These are phyloP conservation scores for Telopea speciosissima DNA, from an alignment of 177 flowering plant species.

Conservation along the genomic window DNA sequence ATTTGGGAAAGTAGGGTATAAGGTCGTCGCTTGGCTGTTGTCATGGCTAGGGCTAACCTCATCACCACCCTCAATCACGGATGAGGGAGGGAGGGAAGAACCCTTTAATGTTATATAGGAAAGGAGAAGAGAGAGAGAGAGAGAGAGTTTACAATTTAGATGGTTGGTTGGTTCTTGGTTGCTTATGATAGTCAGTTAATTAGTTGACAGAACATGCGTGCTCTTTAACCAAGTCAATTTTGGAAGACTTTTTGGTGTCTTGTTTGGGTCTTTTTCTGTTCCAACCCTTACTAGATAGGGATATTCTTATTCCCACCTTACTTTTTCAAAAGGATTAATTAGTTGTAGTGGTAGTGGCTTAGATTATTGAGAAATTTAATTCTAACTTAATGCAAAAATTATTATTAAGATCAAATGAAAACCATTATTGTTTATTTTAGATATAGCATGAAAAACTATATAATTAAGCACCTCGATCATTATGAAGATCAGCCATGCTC, in stretches of 20 bases:
- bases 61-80: constrained; percentile 31
- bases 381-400: too few relatives aligned
- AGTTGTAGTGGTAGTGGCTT: background rate
- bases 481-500: too few relatives aligned
- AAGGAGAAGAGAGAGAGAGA: too few relatives aligned
- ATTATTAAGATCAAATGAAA: too few relatives aligned
- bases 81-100: background rate
- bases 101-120: too few relatives aligned
- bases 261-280: constrained; percentile 13
- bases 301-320: constrained; percentile 8
- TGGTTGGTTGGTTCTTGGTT: too few relatives aligned
- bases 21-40: constrained; percentile 34
- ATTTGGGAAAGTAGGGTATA: constrained; percentile 8
- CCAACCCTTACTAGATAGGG: constrained; percentile 10
- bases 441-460: too few relatives aligned
- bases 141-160: too few relatives aligned
- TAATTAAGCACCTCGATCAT: too few relatives aligned
- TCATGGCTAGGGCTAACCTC: constrained; percentile 24
- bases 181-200: constrained; percentile 15
- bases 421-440: too few relatives aligned
- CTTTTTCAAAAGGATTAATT: background rate
- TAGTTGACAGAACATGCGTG: constrained; percentile 26
- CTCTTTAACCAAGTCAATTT: constrained; percentile 6
- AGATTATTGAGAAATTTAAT: too few relatives aligned
- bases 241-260: constrained; percentile 16